These are phyloP conservation scores for Neofusicoccum umdonicola DNA, from an alignment of 2,329 filamentous ascomycete species.

Conservation along the genomic window DNA sequence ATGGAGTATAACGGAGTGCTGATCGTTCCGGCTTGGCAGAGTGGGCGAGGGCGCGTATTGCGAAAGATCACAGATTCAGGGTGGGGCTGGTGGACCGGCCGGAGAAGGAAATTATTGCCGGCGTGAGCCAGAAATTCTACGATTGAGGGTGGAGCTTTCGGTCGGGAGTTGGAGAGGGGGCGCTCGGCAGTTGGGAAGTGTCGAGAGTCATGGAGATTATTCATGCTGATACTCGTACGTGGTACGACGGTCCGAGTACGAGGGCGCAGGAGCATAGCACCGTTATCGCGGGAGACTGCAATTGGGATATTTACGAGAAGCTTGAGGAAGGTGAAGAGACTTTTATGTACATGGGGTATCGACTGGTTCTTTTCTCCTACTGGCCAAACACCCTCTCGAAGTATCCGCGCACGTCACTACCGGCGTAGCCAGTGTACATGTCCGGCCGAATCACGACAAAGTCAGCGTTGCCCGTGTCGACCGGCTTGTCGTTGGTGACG, in stretches of 20 bases:
- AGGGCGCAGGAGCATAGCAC: too few relatives aligned
- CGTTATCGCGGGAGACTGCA: too few relatives aligned
- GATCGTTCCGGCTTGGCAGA: background rate
- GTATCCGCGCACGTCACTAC: conserved; percentile 2
- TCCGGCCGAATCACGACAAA: conserved; percentile 11
- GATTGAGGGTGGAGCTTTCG: background rate
- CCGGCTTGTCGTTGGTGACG: background rate
- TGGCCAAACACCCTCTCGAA: conserved; percentile 4
- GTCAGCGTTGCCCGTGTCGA: background rate
- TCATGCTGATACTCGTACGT: too few relatives aligned
- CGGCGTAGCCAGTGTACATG: conserved; percentile 16
- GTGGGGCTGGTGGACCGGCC: conserved; percentile 1
- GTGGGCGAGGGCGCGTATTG: background rate
- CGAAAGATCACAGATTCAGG: conserved; percentile 4
- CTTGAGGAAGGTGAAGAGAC: too few relatives aligned
- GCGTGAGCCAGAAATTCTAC: background rate
- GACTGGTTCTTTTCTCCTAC: background rate
- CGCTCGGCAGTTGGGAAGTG: too few relatives aligned
- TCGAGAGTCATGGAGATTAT: too few relatives aligned
- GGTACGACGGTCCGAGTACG: too few relatives aligned
- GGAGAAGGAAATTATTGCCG: background rate
- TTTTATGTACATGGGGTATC: too few relatives aligned
- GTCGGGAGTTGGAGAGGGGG: too few relatives aligned
- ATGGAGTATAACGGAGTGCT: background rate
- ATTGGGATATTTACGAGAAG: too few relatives aligned